Evolutionary conservation across 768 basidiomycete species (phyloP).

Genomic region (Hortiboletus flavorubellus): DNA sequence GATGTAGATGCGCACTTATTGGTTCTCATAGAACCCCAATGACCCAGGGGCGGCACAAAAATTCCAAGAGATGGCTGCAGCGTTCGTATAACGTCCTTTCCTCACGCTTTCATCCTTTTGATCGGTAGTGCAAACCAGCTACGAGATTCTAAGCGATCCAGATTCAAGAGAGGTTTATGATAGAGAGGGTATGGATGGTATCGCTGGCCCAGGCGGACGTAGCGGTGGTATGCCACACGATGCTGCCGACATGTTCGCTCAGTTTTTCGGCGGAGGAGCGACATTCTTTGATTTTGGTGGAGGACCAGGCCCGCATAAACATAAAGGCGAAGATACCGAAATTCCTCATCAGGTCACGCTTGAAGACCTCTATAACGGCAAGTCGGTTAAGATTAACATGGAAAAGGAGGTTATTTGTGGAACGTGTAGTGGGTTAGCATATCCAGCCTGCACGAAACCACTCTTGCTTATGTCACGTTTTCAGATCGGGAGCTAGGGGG

Average conservation of each 20-base stretch:
- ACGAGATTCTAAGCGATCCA: slow-evolving; percentile 77
- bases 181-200: slow-evolving; percentile 64
- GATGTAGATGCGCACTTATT: background rate
- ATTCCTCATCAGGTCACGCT: slow-evolving; percentile 83
- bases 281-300: slow-evolving; percentile 70
- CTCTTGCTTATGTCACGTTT: slow-evolving; percentile 4
- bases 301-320: slow-evolving; percentile 41
- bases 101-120: background rate
- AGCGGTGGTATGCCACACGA: slow-evolving; percentile 45
- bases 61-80: slow-evolving; percentile 88
- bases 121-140: slow-evolving; percentile 42
- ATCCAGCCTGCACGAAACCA: background rate
- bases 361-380: slow-evolving; percentile 92
- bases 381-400: slow-evolving; percentile 83
- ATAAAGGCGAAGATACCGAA: slow-evolving; percentile 68
- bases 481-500: slow-evolving; percentile 77
- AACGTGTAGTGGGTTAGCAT: slow-evolving; percentile 70
- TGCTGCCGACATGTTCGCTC: slow-evolving; percentile 67
- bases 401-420: slow-evolving; percentile 81
- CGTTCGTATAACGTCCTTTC: slow-evolving; percentile 48
- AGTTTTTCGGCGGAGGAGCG: slow-evolving; percentile 59
- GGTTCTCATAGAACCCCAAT: slow-evolving; percentile 67
- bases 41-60: slow-evolving; percentile 78
- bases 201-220: slow-evolving; percentile 47
- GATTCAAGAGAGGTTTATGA: slow-evolving; percentile 73